Evolutionary conservation across 2,329 filamentous ascomycete genomes (phyloP).

Genomic region (Periconia sp.): DNA sequence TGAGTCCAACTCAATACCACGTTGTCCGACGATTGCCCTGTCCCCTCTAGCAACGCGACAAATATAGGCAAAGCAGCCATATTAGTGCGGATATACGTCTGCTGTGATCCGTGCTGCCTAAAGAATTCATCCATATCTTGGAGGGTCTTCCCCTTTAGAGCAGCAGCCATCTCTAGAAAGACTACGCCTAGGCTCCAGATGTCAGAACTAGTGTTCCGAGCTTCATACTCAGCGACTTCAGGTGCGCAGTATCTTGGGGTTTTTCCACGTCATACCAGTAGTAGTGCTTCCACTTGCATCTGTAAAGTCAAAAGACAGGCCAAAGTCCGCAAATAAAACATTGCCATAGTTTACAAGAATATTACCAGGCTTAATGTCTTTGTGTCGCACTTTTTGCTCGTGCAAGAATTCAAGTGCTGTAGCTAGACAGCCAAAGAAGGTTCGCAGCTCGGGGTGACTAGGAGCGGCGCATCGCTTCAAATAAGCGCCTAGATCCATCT

Average conservation of each 20-base stretch:
- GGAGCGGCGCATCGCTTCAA: conserved; percentile 1
- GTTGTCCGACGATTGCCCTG: conserved; percentile 5
- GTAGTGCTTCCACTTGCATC: conserved; percentile 16
- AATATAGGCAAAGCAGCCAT: not conserved
- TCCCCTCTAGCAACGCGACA: conserved; percentile 3
- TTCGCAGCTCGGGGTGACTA: conserved; percentile 9
- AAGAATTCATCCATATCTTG: not conserved
- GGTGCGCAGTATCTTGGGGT: conserved; percentile 20
- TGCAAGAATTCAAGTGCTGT: conserved; percentile 28
- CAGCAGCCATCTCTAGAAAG: conserved; percentile 18
- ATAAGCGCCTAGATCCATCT: conserved; percentile 18
- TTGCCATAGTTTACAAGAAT: conserved; percentile 25
- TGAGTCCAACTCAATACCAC: conserved; percentile 5
- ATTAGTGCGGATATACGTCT: not conserved
- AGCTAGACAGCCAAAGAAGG: conserved; percentile 32
- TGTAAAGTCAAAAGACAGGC: conserved; percentile 18
- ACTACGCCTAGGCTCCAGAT: conserved; percentile 20
- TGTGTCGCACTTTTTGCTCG: conserved; percentile 24
- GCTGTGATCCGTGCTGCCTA: not conserved
- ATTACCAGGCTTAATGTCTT: conserved; percentile 36
- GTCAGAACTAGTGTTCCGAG: conserved; percentile 15
- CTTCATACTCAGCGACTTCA: conserved; percentile 11
- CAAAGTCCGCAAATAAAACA: conserved; percentile 32
- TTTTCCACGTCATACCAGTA: conserved; percentile 10
- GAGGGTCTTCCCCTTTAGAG: conserved; percentile 13